Percentiles rank a stretch among this genome's conserved stretches.
Evolutionary conservation across 129 eudicot genomes (phyloP).

Genomic region (Tagetes erecta): DNA sequence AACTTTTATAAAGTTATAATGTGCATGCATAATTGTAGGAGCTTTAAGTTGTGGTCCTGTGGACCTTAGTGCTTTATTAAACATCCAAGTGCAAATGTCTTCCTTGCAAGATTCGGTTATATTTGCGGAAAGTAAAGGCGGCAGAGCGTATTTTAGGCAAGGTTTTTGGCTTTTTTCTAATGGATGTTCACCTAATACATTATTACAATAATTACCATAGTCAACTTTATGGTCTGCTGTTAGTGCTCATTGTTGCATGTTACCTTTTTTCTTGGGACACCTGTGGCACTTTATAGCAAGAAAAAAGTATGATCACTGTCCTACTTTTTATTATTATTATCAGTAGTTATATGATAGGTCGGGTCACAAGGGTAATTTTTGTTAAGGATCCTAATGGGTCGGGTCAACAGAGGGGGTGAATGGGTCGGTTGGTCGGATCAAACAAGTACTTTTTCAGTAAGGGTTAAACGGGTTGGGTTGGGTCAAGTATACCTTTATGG

Average conservation of each 20-base stretch:
- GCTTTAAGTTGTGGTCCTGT: constrained; percentile 25
- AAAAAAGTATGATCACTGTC: constrained; percentile 20
- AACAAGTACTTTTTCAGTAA: background rate
- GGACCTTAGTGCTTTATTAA: background rate
- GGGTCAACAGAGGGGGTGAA: background rate
- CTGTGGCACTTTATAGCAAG: constrained; percentile 15
- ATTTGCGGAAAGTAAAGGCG: constrained; percentile 34
- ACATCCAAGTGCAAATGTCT: constrained; percentile 20
- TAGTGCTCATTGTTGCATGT: constrained; percentile 27
- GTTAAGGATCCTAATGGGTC: background rate
- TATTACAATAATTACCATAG: constrained; percentile 2
- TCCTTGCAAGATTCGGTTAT: constrained; percentile 31
- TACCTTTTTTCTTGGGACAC: constrained; percentile 12
- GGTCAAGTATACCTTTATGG: too few relatives aligned
- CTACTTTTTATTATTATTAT: constrained; percentile 9
- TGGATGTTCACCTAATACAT: constrained; percentile 36
- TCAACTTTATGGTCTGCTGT: constrained; percentile 29
- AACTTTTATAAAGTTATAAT: constrained; percentile 4
- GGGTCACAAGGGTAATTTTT: background rate
- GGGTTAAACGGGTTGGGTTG: background rate
- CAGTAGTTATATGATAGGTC: background rate
- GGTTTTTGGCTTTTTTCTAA: constrained; percentile 27
- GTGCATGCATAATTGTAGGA: constrained; percentile 10
- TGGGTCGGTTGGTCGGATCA: background rate
- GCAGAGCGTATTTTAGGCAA: constrained; percentile 15